These are phyloP conservation scores for Wickerhamiella azymoides DNA, from an alignment of 805 yeast genomes.

Conservation along the genomic window DNA sequence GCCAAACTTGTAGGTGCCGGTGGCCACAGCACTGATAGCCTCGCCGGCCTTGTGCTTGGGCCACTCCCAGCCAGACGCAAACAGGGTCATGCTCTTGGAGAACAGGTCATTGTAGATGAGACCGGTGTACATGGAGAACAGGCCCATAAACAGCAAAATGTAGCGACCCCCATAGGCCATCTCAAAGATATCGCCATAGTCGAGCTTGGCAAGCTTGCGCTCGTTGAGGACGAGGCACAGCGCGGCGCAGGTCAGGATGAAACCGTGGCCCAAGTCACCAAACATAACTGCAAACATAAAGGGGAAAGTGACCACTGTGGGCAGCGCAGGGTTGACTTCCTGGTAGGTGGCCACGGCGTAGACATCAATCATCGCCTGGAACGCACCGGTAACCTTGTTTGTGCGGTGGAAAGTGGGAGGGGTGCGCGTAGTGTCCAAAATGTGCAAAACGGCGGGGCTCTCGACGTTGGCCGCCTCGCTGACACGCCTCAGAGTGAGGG, in stretches of 20 bases:
- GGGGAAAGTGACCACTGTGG: conserved; percentile 91
- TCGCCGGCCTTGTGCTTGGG: conserved; percentile 63
- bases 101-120: conserved; percentile 85
- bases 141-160: conserved; percentile 81
- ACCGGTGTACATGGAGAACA: conserved; percentile 92
- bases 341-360: conserved; percentile 88
- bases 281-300: conserved; percentile 99
- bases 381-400: conserved; percentile 88
- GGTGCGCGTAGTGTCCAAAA: conserved; percentile 60
- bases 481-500: conserved; percentile 48
- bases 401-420: conserved; percentile 94
- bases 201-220: conserved; percentile 46
- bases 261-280: conserved; percentile 96
- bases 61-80: conserved; percentile 89
- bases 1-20: conserved; percentile 63
- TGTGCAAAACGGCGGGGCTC: conserved; percentile 35
- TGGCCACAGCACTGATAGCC: conserved; percentile 47
- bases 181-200: conserved; percentile 85
- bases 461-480: conserved; percentile 36
- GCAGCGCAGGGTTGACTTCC: conserved; percentile 91
- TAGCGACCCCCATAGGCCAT: conserved; percentile 94
- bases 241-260: conserved; percentile 65
- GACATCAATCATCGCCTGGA: conserved; percentile 88
- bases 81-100: conserved; percentile 78
- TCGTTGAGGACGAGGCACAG: conserved; percentile 60